phyloP scores from a whole-genome alignment of 805 yeast genomes.

The Geotrichum ghanense region DNA sequence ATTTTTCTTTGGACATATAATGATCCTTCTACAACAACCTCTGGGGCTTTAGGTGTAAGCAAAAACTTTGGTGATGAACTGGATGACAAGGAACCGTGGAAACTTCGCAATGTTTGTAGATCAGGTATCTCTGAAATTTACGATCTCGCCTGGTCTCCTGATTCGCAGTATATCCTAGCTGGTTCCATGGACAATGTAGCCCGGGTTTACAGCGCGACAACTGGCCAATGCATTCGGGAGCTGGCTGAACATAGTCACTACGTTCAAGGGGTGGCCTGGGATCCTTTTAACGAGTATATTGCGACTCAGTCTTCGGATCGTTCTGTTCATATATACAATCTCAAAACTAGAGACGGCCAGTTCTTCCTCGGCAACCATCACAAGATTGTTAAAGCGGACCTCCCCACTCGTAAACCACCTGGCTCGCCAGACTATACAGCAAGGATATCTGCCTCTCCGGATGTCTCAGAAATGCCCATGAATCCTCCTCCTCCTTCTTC shows the following conservation, averaged over 20 bases:
- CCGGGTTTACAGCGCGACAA: constrained; percentile 48
- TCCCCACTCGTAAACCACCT: constrained; percentile 30
- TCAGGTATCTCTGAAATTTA: constrained; percentile 67
- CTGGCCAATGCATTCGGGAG: constrained; percentile 47
- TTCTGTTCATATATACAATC: constrained; percentile 57
- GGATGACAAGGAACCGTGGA: constrained; percentile 62
- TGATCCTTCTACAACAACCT: constrained; percentile 30
- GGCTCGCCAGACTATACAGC: neutral
- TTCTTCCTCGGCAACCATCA: constrained; percentile 29
- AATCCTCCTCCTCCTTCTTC: constrained; percentile 24
- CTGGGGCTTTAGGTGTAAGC: constrained; percentile 49
- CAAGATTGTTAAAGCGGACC: constrained; percentile 46
- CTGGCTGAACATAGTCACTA: constrained; percentile 73
- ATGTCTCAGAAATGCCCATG: constrained; percentile 16
- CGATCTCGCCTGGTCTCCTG: constrained; percentile 91
- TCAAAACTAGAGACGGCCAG: constrained; percentile 26
- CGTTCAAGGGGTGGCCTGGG: constrained; percentile 96
- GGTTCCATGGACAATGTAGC: constrained; percentile 88
- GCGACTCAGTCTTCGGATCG: constrained; percentile 90
- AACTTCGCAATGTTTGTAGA: constrained; percentile 44
- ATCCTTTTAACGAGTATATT: constrained; percentile 64
- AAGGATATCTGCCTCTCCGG: constrained; percentile 10
- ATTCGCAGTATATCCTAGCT: constrained; percentile 59
- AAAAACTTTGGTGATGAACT: constrained; percentile 15
- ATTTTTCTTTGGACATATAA: constrained; percentile 63